Base-by-base conservation (phyloP, 148 eudicot genomes). In the Spergularia marina region DNA sequence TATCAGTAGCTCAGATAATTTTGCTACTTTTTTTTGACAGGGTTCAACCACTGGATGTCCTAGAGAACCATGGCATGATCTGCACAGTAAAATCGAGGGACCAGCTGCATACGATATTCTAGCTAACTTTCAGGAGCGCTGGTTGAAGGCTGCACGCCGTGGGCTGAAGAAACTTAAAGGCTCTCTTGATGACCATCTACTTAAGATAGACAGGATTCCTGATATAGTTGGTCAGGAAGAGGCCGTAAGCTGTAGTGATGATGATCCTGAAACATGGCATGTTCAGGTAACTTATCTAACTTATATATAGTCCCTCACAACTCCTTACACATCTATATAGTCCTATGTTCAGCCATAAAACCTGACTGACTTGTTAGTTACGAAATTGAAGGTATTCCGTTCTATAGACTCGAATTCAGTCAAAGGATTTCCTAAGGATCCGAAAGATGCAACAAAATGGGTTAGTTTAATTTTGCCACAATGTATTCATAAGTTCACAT, bases 51-150 rank as follows among this genome's bases (percentile, higher is more conserved):
- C 73, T 56, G 99, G 91, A 14, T 87, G 91, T 82, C 98, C 97
- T 76, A 90, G 98, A 84, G 94, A 95, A 71, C 97, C 98, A 77
- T 95, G 98, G 98, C 98, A 95, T 82, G 98, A 95, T 79, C 76
- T 95, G 85, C 98, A 95, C 74, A 83, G 89, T 77, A 87, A 86
- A 79, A 90, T 95, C 54, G 98, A 92, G 53, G 98, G 98, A 16
- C 98, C 98, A 0, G 96, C 97, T 55, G 96, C 93, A 68, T 92
- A 92, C 68, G 98, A 95, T 78, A 86, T 95, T 53, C 82, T 95
- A 62, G 73, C 87, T 58, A 95, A 95, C 83, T 95, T 95, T 68
- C 86, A 92, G 75, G 96, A 92, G 82, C 91, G 98, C 13, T 95
- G 98, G 98, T 30, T 82, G 34, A 95, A 90, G 84, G 89, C 92